Evolutionary conservation across 2,329 filamentous ascomycete species (phyloP).

Genomic region (Nemania bipapillata): DNA sequence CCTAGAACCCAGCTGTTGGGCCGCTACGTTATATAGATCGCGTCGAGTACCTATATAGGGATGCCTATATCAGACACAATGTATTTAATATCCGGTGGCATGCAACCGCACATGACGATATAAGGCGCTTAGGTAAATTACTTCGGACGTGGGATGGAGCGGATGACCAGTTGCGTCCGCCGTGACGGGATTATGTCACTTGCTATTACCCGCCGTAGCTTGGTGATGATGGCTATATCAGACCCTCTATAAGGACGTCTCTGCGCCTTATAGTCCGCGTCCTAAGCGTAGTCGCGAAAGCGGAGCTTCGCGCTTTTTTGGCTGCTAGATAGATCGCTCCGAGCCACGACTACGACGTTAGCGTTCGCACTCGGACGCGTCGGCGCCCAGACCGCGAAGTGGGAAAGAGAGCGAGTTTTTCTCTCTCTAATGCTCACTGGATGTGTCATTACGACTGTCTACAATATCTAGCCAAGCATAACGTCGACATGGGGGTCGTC

Average conservation of each 20-base stretch:
- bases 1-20: too few species aligned
- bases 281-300: constrained; percentile 11
- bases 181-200: not conserved
- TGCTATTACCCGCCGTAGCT: not conserved
- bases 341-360: not conserved
- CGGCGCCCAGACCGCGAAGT: not conserved
- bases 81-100: not conserved
- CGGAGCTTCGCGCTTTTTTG: constrained; percentile 4
- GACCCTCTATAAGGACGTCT: not conserved
- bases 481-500: too few species aligned
- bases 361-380: not conserved
- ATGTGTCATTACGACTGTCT: not conserved
- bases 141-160: not conserved
- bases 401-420: not conserved
- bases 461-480: too few species aligned
- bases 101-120: not conserved
- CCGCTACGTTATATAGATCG: too few species aligned
- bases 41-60: too few species aligned
- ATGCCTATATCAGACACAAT: not conserved
- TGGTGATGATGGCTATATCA: not conserved
- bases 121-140: not conserved
- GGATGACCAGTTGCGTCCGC: not conserved
- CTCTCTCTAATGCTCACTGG: too few species aligned
- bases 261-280: constrained; percentile 2
- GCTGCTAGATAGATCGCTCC: not conserved